A percentile compares a stretch with the other conserved stretches of the same genome.
phyloP scores from a whole-genome alignment of 371 early-diverging fungal genomes.

The Mortierella sp. region DNA sequence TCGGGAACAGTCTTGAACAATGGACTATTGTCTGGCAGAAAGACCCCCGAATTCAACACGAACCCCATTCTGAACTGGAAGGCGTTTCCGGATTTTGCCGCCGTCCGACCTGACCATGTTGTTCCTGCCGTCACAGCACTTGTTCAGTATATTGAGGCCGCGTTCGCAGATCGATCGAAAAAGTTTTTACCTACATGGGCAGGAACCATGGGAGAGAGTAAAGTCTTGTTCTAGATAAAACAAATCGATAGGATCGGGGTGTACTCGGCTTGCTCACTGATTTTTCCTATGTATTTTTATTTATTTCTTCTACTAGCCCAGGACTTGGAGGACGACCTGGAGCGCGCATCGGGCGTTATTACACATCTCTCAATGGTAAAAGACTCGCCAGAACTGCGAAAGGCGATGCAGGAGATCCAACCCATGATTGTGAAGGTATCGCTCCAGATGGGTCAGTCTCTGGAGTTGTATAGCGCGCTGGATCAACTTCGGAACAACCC shows the following conservation, averaged over 20 bases:
- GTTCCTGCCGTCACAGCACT: constrained; percentile 64
- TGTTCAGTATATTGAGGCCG: constrained; percentile 55
- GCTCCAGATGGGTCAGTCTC: constrained; percentile 69
- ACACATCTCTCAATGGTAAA: constrained; percentile 71
- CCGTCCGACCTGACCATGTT: constrained; percentile 60
- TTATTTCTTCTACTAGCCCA: constrained; percentile 52
- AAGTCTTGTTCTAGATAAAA: not conserved
- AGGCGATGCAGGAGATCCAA: constrained; percentile 67
- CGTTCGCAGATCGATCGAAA: constrained; percentile 61
- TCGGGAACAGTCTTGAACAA: not conserved
- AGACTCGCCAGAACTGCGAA: constrained; percentile 65
- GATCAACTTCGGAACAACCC: constrained; percentile 55
- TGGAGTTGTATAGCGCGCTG: constrained; percentile 66
- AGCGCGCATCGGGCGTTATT: constrained; percentile 65
- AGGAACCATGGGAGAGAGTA: constrained; percentile 69
- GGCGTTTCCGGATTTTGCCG: constrained; percentile 66
- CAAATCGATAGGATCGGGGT: not conserved
- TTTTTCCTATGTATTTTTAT: not conserved
- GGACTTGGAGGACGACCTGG: constrained; percentile 65
- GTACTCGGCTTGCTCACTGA: not conserved
- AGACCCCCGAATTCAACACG: constrained; percentile 27
- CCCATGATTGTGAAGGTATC: constrained; percentile 64
- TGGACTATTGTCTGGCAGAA: too few species aligned
- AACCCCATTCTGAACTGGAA: constrained; percentile 60
- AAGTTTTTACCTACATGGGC: constrained; percentile 70